Conservation (phyloP, 176 grass and related monocot genomes). For the Carex littledalei region DNA sequence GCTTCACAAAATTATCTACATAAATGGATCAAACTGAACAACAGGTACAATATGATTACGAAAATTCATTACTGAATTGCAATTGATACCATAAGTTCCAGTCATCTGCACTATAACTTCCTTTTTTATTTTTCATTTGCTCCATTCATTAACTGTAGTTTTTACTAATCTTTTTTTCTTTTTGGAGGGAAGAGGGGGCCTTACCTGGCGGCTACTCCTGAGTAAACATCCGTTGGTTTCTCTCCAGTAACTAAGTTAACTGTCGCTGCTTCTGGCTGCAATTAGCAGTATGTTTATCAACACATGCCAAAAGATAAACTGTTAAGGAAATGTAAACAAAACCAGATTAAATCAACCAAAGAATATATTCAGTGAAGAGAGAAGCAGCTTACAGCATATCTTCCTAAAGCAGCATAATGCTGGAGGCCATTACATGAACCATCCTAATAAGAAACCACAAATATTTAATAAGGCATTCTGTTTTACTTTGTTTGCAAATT, state of each 20-base stretch:
- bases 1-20: not conserved
- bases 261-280: constrained; percentile 73
- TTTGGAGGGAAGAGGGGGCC: not conserved
- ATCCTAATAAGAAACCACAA: constrained; percentile 52
- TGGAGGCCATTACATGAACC: constrained; percentile 98
- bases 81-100: not conserved
- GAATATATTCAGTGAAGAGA: not conserved
- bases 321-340: not conserved
- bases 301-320: not conserved
- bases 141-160: not conserved
- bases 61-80: not conserved
- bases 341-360: not conserved
- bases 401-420: constrained; percentile 93
- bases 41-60: not conserved
- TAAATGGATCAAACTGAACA: not conserved
- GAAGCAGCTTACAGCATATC: constrained; percentile 34
- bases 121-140: not conserved
- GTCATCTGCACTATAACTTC: not conserved
- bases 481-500: not conserved
- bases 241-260: constrained; percentile 88
- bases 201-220: constrained; percentile 84
- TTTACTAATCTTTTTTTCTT: not conserved
- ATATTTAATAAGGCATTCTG: not conserved
- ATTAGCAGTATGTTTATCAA: constrained; percentile 9
- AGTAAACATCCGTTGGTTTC: constrained; percentile 94